Percentiles rank a stretch among this genome's conserved stretches.
Evolutionary conservation across 345 rosid species (phyloP).

Genomic region (Syzygium oleosum): DNA sequence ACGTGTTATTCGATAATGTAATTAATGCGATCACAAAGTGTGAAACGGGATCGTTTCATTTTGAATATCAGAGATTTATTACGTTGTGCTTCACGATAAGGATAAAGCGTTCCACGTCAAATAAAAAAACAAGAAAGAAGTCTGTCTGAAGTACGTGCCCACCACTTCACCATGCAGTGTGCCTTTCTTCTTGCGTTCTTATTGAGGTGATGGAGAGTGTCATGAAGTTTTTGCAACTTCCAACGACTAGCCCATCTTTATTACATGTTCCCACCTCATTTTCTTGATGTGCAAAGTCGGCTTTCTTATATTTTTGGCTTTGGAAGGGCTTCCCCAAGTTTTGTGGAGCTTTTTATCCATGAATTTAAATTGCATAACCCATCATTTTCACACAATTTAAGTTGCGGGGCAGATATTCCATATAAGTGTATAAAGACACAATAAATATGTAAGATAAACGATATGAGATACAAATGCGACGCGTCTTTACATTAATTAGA

Average conservation of each 20-base stretch:
- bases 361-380: not conserved
- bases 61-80: not conserved
- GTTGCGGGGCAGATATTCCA: not conserved
- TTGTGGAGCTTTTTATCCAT: not conserved
- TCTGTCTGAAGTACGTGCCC: not conserved
- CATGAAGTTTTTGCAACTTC: not conserved
- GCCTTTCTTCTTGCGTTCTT: not conserved
- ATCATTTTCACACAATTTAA: not conserved
- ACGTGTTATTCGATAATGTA: not conserved
- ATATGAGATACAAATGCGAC: not conserved
- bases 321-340: not conserved
- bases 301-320: not conserved
- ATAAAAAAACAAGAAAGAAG: not conserved
- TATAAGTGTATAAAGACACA: not conserved
- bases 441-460: not conserved
- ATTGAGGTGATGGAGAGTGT: not conserved
- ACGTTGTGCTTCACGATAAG: not conserved
- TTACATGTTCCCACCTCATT: not conserved
- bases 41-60: not conserved
- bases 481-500: not conserved
- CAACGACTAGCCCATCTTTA: not conserved
- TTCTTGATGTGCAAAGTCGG: not conserved
- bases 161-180: not conserved
- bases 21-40: not conserved
- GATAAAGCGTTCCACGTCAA: not conserved